Conservation (phyloP, 805 yeast species). For the Metschnikowia orientalis region DNA sequence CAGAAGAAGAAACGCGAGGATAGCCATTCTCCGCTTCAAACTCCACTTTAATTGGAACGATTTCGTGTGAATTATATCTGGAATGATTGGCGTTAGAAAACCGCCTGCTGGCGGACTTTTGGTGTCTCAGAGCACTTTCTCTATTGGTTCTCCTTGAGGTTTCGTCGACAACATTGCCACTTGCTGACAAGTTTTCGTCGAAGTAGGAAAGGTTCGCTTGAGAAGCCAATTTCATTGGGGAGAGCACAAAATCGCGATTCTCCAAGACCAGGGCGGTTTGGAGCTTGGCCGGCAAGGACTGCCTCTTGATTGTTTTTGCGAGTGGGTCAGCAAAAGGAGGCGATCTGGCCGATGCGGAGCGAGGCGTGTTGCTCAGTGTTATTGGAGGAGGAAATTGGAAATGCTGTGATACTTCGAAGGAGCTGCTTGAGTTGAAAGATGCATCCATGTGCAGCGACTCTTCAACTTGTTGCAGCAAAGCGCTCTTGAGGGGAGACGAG, state of each 20-base stretch:
- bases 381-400: slow-evolving; percentile 26
- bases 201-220: slow-evolving; percentile 18
- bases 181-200: slow-evolving; percentile 16
- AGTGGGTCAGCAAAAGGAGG: slow-evolving; percentile 36
- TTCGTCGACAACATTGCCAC: slow-evolving; percentile 4
- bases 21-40: slow-evolving; percentile 27
- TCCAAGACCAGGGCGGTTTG: slow-evolving; percentile 21
- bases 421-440: slow-evolving; percentile 9
- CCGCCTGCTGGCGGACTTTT: slow-evolving; percentile 23
- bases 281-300: slow-evolving; percentile 33
- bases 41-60: slow-evolving; percentile 41
- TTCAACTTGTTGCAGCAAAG: too few species aligned
- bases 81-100: slow-evolving; percentile 30
- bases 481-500: slow-evolving; percentile 26
- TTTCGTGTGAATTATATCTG: slow-evolving; percentile 40
- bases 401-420: slow-evolving; percentile 19
- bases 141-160: slow-evolving; percentile 7
- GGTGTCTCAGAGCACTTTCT: slow-evolving; percentile 8
- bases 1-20: slow-evolving; percentile 26
- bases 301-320: slow-evolving; percentile 25
- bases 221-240: slow-evolving; percentile 38
- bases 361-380: neutral
- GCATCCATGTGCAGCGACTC: too few species aligned
- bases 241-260: slow-evolving; percentile 34
- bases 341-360: slow-evolving; percentile 9